Percentiles rank a stretch among this genome's conserved stretches.
Evolutionary conservation across 805 yeast species (phyloP).

Genomic region (Pachysolen tannophilus): DNA sequence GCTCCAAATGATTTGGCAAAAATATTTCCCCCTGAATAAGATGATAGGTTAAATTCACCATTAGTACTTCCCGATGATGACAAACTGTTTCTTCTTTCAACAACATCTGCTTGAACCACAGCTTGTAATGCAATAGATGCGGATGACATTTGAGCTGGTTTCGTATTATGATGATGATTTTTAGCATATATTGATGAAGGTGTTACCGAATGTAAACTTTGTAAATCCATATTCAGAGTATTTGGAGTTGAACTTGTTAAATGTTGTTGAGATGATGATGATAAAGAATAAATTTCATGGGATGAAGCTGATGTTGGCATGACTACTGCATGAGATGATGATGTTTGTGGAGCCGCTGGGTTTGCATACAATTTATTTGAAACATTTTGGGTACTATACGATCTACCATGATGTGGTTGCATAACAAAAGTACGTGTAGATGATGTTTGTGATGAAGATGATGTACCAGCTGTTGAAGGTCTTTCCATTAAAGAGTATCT

Average conservation of each 20-base stretch:
- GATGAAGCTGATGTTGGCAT: slow-evolving; percentile 25
- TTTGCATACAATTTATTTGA: slow-evolving; percentile 33
- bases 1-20: slow-evolving; percentile 11
- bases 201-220: neutral
- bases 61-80: slow-evolving; percentile 11
- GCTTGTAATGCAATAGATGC: slow-evolving; percentile 69
- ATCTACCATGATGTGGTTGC: slow-evolving; percentile 21
- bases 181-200: neutral
- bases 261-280: neutral
- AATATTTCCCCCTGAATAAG: neutral
- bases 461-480: slow-evolving; percentile 17
- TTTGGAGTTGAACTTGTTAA: neutral
- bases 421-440: slow-evolving; percentile 30
- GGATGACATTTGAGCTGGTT: slow-evolving; percentile 24
- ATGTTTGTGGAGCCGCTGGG: slow-evolving; percentile 64
- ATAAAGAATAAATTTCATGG: neutral
- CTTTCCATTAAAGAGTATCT: slow-evolving; percentile 36
- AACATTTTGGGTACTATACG: slow-evolving; percentile 31
- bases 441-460: slow-evolving; percentile 27
- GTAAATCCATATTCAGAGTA: neutral
- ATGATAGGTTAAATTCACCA: slow-evolving; percentile 8
- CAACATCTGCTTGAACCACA: slow-evolving; percentile 55
- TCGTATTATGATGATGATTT: slow-evolving; percentile 16
- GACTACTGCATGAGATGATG: slow-evolving; percentile 52
- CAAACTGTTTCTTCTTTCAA: slow-evolving; percentile 25